These are phyloP conservation scores for Theileria orientalis DNA, from an alignment of 169 alveolate genomes.

Conservation along the genomic window DNA sequence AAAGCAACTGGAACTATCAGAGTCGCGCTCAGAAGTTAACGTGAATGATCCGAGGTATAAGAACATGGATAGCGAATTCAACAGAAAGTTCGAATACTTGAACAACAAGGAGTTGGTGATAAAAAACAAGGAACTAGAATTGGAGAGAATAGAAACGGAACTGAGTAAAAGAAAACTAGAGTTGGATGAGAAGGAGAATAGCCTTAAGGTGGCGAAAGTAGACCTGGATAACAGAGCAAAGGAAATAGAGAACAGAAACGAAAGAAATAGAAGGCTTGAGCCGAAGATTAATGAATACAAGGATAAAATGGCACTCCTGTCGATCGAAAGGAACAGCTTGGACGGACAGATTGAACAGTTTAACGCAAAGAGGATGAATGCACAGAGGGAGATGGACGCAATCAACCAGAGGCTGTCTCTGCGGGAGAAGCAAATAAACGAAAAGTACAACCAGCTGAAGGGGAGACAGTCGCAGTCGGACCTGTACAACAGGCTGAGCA, in stretches of 20 bases:
- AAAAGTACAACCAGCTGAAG: conserved; percentile 21
- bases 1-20: conserved; percentile 3
- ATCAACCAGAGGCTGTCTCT: conserved; percentile 45
- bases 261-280: conserved; percentile 17
- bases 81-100: conserved; percentile 30
- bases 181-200: conserved; percentile 26
- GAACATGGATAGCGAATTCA: conserved; percentile 37
- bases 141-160: conserved; percentile 24
- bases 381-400: conserved; percentile 54
- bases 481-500: neutral
- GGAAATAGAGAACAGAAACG: conserved; percentile 34
- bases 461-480: neutral
- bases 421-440: conserved; percentile 47
- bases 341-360: conserved; percentile 67
- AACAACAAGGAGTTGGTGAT: conserved; percentile 9
- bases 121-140: conserved; percentile 4
- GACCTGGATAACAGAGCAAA: conserved; percentile 24
- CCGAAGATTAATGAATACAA: conserved; percentile 45
- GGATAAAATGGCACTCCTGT: conserved; percentile 60
- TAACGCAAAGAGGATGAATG: conserved; percentile 34
- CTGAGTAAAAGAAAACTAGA: conserved; percentile 34
- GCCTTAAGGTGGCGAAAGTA: conserved; percentile 20
- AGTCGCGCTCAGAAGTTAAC: conserved; percentile 1
- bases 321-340: conserved; percentile 62
- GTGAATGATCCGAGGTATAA: conserved; percentile 4